phyloP scores from a whole-genome alignment of 2,329 filamentous ascomycete genomes.

The Cadophora sp. region DNA sequence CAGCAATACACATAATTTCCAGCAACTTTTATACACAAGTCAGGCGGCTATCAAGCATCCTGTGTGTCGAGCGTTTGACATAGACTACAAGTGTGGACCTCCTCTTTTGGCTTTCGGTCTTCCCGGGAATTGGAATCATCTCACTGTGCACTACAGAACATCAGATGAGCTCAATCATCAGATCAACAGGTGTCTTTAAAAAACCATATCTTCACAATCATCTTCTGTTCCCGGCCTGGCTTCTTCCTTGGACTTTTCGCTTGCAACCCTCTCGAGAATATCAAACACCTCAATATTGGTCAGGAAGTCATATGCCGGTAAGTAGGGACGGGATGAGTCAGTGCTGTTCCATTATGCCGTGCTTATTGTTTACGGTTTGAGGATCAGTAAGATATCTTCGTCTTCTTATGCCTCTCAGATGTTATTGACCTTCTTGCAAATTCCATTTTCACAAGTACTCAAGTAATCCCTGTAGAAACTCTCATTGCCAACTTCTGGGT shows the following conservation, averaged over 20 bases:
- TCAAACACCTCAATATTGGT: background rate
- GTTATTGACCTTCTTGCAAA: too few relatives aligned
- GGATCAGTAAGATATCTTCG: background rate
- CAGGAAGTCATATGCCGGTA: background rate
- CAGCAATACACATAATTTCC: background rate
- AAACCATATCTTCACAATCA: too few relatives aligned
- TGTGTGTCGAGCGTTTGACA: conserved; percentile 2
- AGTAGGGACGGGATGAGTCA: background rate
- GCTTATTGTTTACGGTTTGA: background rate
- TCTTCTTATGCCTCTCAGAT: too few relatives aligned
- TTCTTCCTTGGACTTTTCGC: background rate
- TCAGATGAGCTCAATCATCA: too few relatives aligned
- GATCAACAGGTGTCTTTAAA: too few relatives aligned
- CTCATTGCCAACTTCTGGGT: too few relatives aligned
- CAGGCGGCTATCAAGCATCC: conserved; percentile 3
- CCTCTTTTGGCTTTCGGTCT: background rate
- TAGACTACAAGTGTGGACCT: conserved; percentile 6
- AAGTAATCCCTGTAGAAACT: too few relatives aligned
- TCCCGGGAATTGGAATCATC: background rate
- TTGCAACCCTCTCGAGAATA: background rate
- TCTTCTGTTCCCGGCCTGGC: too few relatives aligned
- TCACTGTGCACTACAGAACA: background rate
- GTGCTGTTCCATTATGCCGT: background rate
- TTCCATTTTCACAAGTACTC: too few relatives aligned
- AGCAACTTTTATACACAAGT: background rate